These are phyloP conservation scores for Vanderwaltozyma yarrowii DNA, from an alignment of 805 yeast species.

Conservation along the genomic window DNA sequence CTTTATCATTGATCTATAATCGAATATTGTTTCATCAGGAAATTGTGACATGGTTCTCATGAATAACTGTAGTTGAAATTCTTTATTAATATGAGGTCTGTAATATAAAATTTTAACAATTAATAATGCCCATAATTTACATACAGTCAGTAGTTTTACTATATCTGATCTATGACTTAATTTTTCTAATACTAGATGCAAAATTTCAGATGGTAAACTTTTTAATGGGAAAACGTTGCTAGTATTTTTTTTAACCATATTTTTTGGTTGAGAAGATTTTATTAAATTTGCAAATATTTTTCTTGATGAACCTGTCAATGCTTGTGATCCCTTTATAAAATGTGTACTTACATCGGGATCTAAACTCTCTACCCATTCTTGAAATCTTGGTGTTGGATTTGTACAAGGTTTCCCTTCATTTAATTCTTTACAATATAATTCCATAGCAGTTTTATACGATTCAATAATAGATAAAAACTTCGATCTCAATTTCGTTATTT, in stretches of 20 bases:
- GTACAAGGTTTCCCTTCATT: constrained; percentile 8
- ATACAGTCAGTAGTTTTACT: constrained; percentile 56
- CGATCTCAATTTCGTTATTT: constrained; percentile 19
- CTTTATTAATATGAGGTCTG: constrained; percentile 59
- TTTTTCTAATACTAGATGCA: constrained; percentile 56
- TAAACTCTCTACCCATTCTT: constrained; percentile 15
- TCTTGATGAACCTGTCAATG: constrained; percentile 12
- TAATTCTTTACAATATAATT: constrained; percentile 13
- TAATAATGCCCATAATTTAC: constrained; percentile 69
- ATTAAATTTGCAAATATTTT: background rate
- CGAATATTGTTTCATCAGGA: constrained; percentile 43
- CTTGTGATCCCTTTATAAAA: constrained; percentile 4
- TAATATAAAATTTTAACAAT: constrained; percentile 80
- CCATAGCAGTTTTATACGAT: constrained; percentile 20
- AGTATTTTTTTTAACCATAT: no score
- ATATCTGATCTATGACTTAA: constrained; percentile 50
- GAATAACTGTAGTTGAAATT: constrained; percentile 41
- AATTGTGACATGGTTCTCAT: constrained; percentile 23
- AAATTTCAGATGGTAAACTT: constrained; percentile 42
- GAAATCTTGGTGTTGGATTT: constrained; percentile 20
- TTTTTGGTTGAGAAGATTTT: background rate
- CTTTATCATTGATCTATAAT: constrained; percentile 59
- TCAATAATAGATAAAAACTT: constrained; percentile 18
- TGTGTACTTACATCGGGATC: constrained; percentile 12
- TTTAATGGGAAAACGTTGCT: constrained; percentile 18